Conservation (phyloP, 2,329 filamentous ascomycete species). For the Metarhizium brunneum region DNA sequence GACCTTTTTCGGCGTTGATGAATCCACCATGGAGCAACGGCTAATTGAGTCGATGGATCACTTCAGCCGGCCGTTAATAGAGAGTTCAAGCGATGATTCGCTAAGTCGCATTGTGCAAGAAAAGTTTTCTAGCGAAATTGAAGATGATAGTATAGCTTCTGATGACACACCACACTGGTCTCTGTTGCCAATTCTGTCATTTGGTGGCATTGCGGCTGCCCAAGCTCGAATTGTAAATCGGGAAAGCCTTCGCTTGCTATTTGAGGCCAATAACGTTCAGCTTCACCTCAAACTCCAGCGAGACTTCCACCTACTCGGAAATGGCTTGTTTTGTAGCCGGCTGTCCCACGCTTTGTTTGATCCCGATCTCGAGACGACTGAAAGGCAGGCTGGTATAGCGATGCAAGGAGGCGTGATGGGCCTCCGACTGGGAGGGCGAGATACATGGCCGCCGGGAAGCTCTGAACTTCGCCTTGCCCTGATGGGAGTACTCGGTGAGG, state of each 20-base stretch:
- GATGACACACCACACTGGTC: slow-evolving; percentile 46
- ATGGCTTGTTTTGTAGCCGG: slow-evolving; percentile 72
- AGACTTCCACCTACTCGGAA: slow-evolving; percentile 75
- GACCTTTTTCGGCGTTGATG: slow-evolving; percentile 40
- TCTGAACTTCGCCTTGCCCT: slow-evolving; percentile 85
- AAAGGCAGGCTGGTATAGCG: slow-evolving; percentile 60
- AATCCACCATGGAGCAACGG: slow-evolving; percentile 35
- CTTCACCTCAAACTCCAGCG: slow-evolving; percentile 66
- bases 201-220: slow-evolving; percentile 61
- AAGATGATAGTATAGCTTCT: slow-evolving; percentile 8
- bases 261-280: slow-evolving; percentile 61
- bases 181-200: slow-evolving; percentile 59
- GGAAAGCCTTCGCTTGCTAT: slow-evolving; percentile 66
- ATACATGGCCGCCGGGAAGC: slow-evolving; percentile 87
- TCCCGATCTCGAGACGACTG: slow-evolving; percentile 69
- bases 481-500: slow-evolving; percentile 76
- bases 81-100: slow-evolving; percentile 19
- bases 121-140: slow-evolving; percentile 23
- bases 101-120: slow-evolving; percentile 31
- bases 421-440: slow-evolving; percentile 68
- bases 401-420: slow-evolving; percentile 67
- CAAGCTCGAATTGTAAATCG: slow-evolving; percentile 72
- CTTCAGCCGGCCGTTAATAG: slow-evolving; percentile 24
- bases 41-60: slow-evolving; percentile 41
- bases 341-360: slow-evolving; percentile 80